phyloP scores from a whole-genome alignment of 2,329 filamentous ascomycete species.

The Talaromyces atroroseus region DNA sequence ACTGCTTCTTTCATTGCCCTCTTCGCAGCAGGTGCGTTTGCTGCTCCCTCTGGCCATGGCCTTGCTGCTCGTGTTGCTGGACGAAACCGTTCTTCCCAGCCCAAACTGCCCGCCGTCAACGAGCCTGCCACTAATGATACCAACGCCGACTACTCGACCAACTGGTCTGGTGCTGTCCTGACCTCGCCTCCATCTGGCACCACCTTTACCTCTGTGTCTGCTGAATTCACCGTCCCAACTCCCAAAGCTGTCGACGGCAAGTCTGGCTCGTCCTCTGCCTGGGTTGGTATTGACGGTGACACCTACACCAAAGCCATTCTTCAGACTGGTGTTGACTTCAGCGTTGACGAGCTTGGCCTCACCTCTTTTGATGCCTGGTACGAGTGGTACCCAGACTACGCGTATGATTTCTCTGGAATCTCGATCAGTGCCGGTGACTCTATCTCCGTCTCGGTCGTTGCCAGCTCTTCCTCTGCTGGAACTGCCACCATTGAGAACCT shows the following conservation, averaged over 20 bases:
- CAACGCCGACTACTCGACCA: constrained; percentile 48
- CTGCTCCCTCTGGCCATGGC: constrained; percentile 4
- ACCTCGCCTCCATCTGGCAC: constrained; percentile 37
- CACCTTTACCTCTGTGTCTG: constrained; percentile 43
- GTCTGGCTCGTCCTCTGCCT: constrained; percentile 45
- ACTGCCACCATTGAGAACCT: constrained; percentile 48
- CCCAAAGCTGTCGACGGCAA: constrained; percentile 44
- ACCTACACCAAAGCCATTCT: constrained; percentile 52
- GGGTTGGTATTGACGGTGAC: constrained; percentile 61
- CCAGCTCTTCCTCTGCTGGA: constrained; percentile 40
- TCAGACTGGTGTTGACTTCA: constrained; percentile 55
- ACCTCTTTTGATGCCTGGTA: constrained; percentile 54
- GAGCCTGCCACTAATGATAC: constrained; percentile 5
- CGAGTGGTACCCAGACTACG: constrained; percentile 56
- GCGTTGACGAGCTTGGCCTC: constrained; percentile 31
- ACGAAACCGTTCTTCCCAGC: constrained; percentile 8
- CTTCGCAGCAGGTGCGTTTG: constrained; percentile 9
- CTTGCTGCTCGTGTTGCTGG: constrained; percentile 9
- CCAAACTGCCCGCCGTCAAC: constrained; percentile 4
- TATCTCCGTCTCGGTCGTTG: constrained; percentile 38
- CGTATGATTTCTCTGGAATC: constrained; percentile 49
- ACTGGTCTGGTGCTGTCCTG: constrained; percentile 58
- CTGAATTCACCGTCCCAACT: constrained; percentile 44
- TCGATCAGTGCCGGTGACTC: constrained; percentile 42
- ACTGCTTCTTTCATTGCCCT: constrained; percentile 9